phyloP scores from a whole-genome alignment of 2,329 filamentous ascomycete genomes.

The Botryotinia narcissicola region DNA sequence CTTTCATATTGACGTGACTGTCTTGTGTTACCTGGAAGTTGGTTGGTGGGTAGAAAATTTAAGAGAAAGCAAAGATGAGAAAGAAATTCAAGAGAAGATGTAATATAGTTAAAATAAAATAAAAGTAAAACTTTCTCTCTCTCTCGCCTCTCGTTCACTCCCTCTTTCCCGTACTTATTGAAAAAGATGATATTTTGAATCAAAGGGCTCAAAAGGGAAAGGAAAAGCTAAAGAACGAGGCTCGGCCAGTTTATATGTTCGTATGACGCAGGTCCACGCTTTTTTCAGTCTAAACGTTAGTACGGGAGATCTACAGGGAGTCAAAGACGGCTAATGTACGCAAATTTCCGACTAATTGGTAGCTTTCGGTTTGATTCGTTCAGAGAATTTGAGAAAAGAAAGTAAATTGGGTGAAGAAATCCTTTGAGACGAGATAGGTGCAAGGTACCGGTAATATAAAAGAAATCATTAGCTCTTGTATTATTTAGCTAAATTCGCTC shows the following conservation, averaged over 20 bases:
- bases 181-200: background rate
- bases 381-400: background rate
- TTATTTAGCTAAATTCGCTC: background rate
- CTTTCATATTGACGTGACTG: constrained; percentile 14
- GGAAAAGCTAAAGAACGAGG: background rate
- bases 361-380: background rate
- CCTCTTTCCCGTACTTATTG: background rate
- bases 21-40: background rate
- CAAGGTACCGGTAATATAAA: background rate
- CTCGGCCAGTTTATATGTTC: constrained; percentile 2
- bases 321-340: background rate
- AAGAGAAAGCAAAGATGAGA: background rate
- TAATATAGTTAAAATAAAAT: background rate
- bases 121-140: background rate
- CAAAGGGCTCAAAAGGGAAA: background rate
- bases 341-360: constrained; percentile 2
- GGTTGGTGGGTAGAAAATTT: background rate
- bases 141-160: background rate
- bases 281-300: background rate
- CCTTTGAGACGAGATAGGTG: background rate
- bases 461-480: background rate
- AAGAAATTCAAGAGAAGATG: background rate
- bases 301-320: constrained; percentile 17
- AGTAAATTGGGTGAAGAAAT: background rate
- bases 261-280: constrained; percentile 9